Base-by-base conservation (phyloP, 2,329 filamentous ascomycete species). In the Pyrenophora seminiperda region DNA sequence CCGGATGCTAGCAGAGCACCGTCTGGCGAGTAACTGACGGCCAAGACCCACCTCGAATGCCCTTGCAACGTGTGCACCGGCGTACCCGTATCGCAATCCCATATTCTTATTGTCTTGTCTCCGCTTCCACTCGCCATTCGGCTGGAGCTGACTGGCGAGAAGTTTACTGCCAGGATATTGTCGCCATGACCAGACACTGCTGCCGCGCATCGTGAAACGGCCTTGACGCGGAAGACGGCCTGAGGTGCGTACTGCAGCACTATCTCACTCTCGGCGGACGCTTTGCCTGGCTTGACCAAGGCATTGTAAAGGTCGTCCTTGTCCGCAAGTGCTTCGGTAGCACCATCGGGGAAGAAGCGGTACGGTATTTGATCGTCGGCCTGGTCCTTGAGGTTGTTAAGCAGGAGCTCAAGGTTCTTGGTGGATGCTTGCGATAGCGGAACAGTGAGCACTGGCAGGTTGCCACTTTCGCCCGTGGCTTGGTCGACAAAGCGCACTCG, bases 31-130 rank as follows among this genome's bases (percentile, higher is more conserved):
- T 90, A 97, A 46, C 86, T 84, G 3, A 96, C 90, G 2, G 86
- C 90, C 47, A 97, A 75, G 3, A 97, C 91, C 92, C 92, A 97
- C 53, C 88, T 88, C 2, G 87, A 87, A 73, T 97, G 94, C 0
- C 91, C 91, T 63, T 90, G 88, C 40, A 97, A 76, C 0, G 91
- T 97, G 73, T 89, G 84, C 54, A 90, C 83, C 0, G 92, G 91
- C 9, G 91, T 97, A 39, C 92, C 92, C 0, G 91, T 97, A 65
- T 97, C 90, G 40, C 91, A 92, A 66, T 99, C 92, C 91, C 91
- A 97, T 76, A 97, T 87, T 48, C 93, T 80, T 0, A 92, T 93
- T 1, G 92, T 97, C 61, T 88, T 88, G 68, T 99, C 94, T 38
- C 94, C 94, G 54, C 88, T 91, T 0, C 93, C 94, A 1, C 90